Evolutionary conservation across 108 stramenopile species (phyloP).

Genomic region (Cylindrotheca fusiformis): DNA sequence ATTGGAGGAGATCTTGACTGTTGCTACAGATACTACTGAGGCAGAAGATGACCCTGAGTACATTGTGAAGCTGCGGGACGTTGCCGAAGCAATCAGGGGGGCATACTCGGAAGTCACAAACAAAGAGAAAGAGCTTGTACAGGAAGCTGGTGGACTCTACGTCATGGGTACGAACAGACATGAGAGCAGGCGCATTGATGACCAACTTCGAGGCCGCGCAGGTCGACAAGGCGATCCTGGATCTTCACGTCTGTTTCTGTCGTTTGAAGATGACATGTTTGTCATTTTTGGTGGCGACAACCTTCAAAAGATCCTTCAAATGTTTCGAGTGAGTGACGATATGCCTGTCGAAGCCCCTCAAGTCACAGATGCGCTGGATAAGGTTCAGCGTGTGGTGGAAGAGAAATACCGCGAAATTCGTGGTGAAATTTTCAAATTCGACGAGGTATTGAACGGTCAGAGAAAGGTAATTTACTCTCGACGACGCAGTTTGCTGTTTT

Average conservation of each 20-base stretch:
- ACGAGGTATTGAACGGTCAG: slow-evolving; percentile 81
- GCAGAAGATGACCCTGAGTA: slow-evolving; percentile 78
- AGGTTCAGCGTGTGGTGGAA: slow-evolving; percentile 85
- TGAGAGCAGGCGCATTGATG: slow-evolving; percentile 92
- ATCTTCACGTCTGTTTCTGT: slow-evolving; percentile 90
- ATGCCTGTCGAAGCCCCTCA: slow-evolving; percentile 89
- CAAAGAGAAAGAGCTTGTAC: slow-evolving; percentile 83
- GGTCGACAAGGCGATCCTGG: slow-evolving; percentile 97
- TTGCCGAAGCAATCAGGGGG: slow-evolving; percentile 71
- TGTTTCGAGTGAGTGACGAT: slow-evolving; percentile 87
- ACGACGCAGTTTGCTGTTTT: slow-evolving; percentile 55
- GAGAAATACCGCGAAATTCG: slow-evolving; percentile 86
- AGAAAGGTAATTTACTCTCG: slow-evolving; percentile 69
- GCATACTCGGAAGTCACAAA: slow-evolving; percentile 60
- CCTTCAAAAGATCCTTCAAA: slow-evolving; percentile 76
- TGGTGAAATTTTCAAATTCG: slow-evolving; percentile 80
- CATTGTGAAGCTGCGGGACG: slow-evolving; percentile 76
- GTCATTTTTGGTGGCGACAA: slow-evolving; percentile 89
- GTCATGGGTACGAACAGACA: slow-evolving; percentile 96
- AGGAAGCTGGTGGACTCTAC: slow-evolving; percentile 85
- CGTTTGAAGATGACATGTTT: slow-evolving; percentile 97
- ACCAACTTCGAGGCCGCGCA: slow-evolving; percentile 90
- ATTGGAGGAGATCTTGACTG: slow-evolving; percentile 83
- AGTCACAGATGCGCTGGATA: slow-evolving; percentile 80
- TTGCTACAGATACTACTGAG: slow-evolving; percentile 90